Percentiles rank a stretch among this genome's conserved stretches.
phyloP scores from a whole-genome alignment of 345 rosid species.

The Ricinus communis region DNA sequence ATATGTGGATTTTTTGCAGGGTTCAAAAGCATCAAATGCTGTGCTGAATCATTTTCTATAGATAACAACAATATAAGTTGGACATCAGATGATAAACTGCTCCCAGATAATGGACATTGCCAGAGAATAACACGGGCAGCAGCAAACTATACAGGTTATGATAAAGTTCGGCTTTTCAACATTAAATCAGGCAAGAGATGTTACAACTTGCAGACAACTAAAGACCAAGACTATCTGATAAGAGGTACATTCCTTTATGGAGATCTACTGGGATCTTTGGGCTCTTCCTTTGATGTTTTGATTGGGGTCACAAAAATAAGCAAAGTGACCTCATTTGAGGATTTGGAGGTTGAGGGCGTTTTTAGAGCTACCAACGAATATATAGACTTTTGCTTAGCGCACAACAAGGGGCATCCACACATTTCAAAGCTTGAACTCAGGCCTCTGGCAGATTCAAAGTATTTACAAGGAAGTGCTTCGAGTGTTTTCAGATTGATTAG shows the following conservation, averaged over 20 bases:
- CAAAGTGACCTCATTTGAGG: slow-evolving; percentile 30
- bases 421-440: slow-evolving; percentile 57
- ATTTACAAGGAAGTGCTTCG: slow-evolving; percentile 30
- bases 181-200: slow-evolving; percentile 48
- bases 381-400: slow-evolving; percentile 49
- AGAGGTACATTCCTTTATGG: slow-evolving; percentile 40
- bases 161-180: slow-evolving; percentile 39
- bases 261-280: slow-evolving; percentile 15
- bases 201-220: slow-evolving; percentile 38
- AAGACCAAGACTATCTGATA: slow-evolving; percentile 44
- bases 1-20: slow-evolving; percentile 36
- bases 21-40: slow-evolving; percentile 56
- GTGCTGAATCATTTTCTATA: slow-evolving; percentile 33
- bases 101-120: slow-evolving; percentile 36
- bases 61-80: slow-evolving; percentile 30
- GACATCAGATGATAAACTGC: slow-evolving; percentile 44
- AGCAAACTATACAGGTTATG: slow-evolving; percentile 15
- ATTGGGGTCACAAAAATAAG: slow-evolving; percentile 43
- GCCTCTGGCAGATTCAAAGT: slow-evolving; percentile 38
- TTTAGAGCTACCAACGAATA: slow-evolving; percentile 36
- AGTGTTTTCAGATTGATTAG: slow-evolving; percentile 42
- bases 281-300: slow-evolving; percentile 28
- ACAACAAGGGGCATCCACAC: slow-evolving; percentile 39
- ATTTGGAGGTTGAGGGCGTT: slow-evolving; percentile 43
- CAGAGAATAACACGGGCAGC: slow-evolving; percentile 18